These are phyloP conservation scores for Primulina huaijiensis DNA, from an alignment of 257 asterid genomes.

Conservation along the genomic window DNA sequence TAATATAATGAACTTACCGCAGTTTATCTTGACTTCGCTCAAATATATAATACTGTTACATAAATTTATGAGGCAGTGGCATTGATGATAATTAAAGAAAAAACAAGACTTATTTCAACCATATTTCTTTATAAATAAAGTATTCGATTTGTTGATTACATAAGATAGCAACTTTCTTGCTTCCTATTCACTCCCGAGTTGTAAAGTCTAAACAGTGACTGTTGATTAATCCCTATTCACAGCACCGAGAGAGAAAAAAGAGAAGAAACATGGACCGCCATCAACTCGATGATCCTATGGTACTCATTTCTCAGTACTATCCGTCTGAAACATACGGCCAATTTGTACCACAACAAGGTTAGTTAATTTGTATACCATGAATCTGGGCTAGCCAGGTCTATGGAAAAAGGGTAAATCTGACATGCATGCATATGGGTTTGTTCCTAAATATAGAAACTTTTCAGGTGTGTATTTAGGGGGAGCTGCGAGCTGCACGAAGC, in stretches of 20 bases:
- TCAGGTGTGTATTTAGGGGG: not conserved
- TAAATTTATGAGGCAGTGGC: slow-evolving; percentile 24
- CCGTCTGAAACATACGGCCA: slow-evolving; percentile 33
- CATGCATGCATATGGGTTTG: slow-evolving; percentile 10
- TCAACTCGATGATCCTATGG: slow-evolving; percentile 43
- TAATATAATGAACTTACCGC: no score
- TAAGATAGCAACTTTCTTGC: slow-evolving; percentile 24
- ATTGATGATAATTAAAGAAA: slow-evolving; percentile 27
- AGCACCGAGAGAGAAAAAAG: not conserved
- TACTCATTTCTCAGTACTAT: slow-evolving; percentile 51
- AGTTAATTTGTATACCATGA: slow-evolving; percentile 9
- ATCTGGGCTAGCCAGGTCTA: slow-evolving; percentile 3
- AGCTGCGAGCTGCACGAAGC: not conserved
- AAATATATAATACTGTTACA: no score
- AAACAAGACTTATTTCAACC: slow-evolving; percentile 28
- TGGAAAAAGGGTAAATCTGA: slow-evolving; percentile 26
- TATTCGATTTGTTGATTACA: not conserved
- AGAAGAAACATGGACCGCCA: slow-evolving; percentile 27
- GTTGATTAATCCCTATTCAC: not conserved
- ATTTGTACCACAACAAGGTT: slow-evolving; percentile 36
- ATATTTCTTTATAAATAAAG: slow-evolving; percentile 46
- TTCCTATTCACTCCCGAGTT: slow-evolving; percentile 1
- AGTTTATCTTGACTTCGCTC: no score
- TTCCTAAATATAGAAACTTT: not conserved
- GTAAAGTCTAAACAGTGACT: not conserved